Evolutionary conservation across 306 rosid genomes (phyloP).

Genomic region (Cucurbita ficifolia): DNA sequence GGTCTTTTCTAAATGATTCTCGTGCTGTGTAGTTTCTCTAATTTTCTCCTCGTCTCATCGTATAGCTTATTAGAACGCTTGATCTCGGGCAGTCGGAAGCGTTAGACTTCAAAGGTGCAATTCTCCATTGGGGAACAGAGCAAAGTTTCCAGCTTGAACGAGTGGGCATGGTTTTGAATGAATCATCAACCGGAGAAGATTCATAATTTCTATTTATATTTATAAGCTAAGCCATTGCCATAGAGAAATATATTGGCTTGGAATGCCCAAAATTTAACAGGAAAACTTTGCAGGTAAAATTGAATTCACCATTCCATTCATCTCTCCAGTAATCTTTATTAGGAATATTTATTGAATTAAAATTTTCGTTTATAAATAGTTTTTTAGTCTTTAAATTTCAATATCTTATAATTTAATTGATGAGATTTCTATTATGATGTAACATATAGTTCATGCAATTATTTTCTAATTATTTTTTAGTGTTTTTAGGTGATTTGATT

Average conservation of each 20-base stretch:
- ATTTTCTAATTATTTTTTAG: background rate
- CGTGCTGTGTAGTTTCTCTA: background rate
- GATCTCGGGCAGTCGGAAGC: background rate
- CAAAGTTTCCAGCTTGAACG: background rate
- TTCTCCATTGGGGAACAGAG: background rate
- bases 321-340: background rate
- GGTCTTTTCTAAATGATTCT: background rate
- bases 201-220: background rate
- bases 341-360: background rate
- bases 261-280: background rate
- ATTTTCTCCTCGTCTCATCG: background rate
- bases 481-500: too few species aligned
- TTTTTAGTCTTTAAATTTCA: background rate
- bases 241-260: background rate
- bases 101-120: background rate
- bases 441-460: background rate
- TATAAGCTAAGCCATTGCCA: background rate
- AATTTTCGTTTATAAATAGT: background rate
- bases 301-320: background rate
- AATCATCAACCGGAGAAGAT: background rate
- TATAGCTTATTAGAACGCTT: background rate
- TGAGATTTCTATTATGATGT: background rate
- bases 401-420: background rate
- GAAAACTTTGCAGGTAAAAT: background rate
- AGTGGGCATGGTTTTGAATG: background rate